Evolutionary conservation across 805 yeast species (phyloP).

Genomic region (Debaryomyces castellii): DNA sequence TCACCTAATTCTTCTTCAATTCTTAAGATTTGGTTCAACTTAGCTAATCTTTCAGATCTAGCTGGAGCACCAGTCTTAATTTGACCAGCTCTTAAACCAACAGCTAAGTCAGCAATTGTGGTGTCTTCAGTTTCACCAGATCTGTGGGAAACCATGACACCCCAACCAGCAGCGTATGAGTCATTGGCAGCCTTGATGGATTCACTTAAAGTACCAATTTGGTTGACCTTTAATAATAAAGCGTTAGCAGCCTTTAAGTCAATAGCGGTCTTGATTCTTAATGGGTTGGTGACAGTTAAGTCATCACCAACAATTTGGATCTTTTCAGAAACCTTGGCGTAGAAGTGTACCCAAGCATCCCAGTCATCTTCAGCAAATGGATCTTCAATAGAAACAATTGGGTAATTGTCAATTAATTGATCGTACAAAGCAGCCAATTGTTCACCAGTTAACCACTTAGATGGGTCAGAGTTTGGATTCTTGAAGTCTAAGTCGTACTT

Average conservation of each 20-base stretch:
- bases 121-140: slow-evolving; percentile 99
- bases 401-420: slow-evolving; percentile 81
- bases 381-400: slow-evolving; percentile 97
- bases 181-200: slow-evolving; percentile 96
- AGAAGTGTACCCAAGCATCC: slow-evolving; percentile 96
- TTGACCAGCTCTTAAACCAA: slow-evolving; percentile 98
- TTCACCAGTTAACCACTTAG: slow-evolving; percentile 89
- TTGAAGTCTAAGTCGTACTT: slow-evolving; percentile 98
- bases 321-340: slow-evolving; percentile 58
- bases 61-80: slow-evolving; percentile 99
- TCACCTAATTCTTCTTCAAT: slow-evolving; percentile 98
- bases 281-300: slow-evolving; percentile 97
- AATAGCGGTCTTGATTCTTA: slow-evolving; percentile 91
- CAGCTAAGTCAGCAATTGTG: slow-evolving; percentile 95
- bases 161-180: slow-evolving; percentile 96
- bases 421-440: slow-evolving; percentile 85
- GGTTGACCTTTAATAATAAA: slow-evolving; percentile 96
- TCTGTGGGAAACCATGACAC: slow-evolving; percentile 99
- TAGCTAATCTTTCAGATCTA: slow-evolving; percentile 99
- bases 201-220: slow-evolving; percentile 95
- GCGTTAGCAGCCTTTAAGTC: slow-evolving; percentile 95
- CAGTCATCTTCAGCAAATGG: slow-evolving; percentile 99
- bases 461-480: slow-evolving; percentile 87
- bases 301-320: slow-evolving; percentile 97
- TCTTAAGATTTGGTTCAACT: slow-evolving; percentile 96